Evolutionary conservation across 2,329 filamentous ascomycete species (phyloP), one percentile per base, ranked within the genome.

Genomic region (Penicillium brasilianum): DNA sequence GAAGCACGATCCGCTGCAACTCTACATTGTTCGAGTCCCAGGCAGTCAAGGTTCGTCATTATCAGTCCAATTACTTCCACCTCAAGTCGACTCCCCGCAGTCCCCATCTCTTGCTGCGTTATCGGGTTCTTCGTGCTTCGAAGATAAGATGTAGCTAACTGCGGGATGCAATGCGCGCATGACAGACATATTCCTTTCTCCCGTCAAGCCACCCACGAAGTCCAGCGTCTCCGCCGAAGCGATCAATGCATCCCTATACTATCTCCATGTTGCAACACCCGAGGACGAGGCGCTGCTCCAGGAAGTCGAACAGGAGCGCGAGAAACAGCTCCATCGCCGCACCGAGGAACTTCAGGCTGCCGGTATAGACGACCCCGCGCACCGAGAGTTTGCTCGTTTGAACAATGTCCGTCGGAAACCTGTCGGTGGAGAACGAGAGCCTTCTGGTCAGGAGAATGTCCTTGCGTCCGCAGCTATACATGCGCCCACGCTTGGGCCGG

Each of bases 1-100:
- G 69, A 85, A 82, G 64, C 85, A 89, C 64, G 87, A 92, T 53
- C 88, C 92, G 4, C 77, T 98, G 54, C 88, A 89, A 2, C 85
- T 99, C 43, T 99, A 99, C 78, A 96, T 99, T 67, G 92, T 94
- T 37, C 84, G 94, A 67, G 94, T 99, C 0, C 95, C 95, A 1
- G 94, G 94, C 22, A 96, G 91, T 65, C 87, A 88, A 88, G 92
- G 92, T 93, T 82, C 20, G 71, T 61, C 22, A 53, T n/a, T 22
- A 13, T 56, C 25, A 6, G 53, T 57, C 39, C 53, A n/a, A 8
- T n/a, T 32, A 44, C 18, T 39, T 1, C 32, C 3, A 3, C 46
- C 22, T 30, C n/a, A 52, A 49, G 16, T 4, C 14, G 2, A 37
- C 30, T 56, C 25, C 14, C 25, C 49, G 11, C 8, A 18, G 9